These are phyloP conservation scores for Dictyophora rubrovolvata DNA, from an alignment of 768 basidiomycete species.

Conservation along the genomic window DNA sequence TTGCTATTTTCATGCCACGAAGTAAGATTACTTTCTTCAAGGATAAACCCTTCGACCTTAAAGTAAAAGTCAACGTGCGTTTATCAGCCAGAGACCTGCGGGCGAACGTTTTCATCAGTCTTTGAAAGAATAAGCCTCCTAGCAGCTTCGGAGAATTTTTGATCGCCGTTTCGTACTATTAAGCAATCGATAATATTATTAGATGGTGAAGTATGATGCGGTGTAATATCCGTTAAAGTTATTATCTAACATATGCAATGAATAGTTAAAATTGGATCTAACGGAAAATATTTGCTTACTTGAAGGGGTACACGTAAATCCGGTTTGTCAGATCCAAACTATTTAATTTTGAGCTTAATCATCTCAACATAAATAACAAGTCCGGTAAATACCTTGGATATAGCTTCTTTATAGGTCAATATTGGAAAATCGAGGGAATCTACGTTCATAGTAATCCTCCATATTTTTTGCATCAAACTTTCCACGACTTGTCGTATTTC, in stretches of 20 bases:
- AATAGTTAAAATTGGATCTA: background rate
- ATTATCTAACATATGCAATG: background rate
- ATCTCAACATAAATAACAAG: background rate
- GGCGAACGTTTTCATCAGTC: background rate
- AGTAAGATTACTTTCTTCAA: background rate
- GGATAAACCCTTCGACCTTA: background rate
- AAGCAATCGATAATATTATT: conserved; percentile 25
- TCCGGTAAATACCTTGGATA: conserved; percentile 54
- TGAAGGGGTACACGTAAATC: conserved; percentile 83
- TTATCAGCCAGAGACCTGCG: background rate
- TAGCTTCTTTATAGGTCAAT: conserved; percentile 87
- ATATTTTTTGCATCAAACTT: conserved; percentile 60
- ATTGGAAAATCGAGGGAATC: conserved; percentile 62
- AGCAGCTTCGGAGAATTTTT: background rate
- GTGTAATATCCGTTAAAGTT: background rate
- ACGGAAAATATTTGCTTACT: conserved; percentile 36
- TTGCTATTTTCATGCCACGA: background rate
- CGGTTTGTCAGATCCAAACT: conserved; percentile 28
- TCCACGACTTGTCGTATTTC: conserved; percentile 79
- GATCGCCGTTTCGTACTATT: conserved; percentile 19
- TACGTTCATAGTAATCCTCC: conserved; percentile 59
- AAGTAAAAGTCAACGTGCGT: background rate
- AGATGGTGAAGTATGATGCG: conserved; percentile 11
- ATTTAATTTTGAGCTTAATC: background rate
- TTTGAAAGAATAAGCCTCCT: background rate